These are phyloP conservation scores for Phellopilus nigrolimitatus DNA, from an alignment of 1,284 basidiomycete species.

Conservation along the genomic window DNA sequence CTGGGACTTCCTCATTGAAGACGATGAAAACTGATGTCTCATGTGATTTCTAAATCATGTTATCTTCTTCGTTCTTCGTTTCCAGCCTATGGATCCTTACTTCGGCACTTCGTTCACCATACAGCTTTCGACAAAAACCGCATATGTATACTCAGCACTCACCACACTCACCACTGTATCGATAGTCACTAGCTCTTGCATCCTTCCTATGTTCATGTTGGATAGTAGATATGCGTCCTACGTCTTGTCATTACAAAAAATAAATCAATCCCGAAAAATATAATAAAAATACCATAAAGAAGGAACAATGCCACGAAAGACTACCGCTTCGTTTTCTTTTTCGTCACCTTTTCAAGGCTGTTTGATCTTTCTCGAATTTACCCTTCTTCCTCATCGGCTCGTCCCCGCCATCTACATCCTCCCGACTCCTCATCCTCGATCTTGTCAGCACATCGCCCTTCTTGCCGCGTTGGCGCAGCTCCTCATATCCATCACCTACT, in stretches of 20 bases:
- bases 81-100: neutral
- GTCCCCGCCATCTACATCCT: constrained; percentile 37
- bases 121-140: neutral
- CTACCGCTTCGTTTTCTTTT: constrained; percentile 25
- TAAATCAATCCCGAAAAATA: constrained; percentile 52
- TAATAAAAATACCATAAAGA: neutral
- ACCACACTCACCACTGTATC: constrained; percentile 10
- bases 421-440: constrained; percentile 35
- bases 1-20: constrained; percentile 75
- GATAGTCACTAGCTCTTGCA: constrained; percentile 5
- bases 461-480: constrained; percentile 62
- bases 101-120: constrained; percentile 1
- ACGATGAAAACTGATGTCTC: constrained; percentile 25
- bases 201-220: neutral
- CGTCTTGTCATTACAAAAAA: neutral
- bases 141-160: neutral
- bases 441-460: constrained; percentile 59
- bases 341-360: constrained; percentile 42
- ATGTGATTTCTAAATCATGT: constrained; percentile 25
- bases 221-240: neutral
- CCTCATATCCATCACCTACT: constrained; percentile 67
- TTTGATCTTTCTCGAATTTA: constrained; percentile 73
- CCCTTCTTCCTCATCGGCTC: constrained; percentile 57
- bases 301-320: neutral
- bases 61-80: neutral